Evolutionary conservation across 73 alveolate genomes (phyloP), one percentile per base, ranked within the genome.

Genomic region (Diophrys appendiculata): DNA sequence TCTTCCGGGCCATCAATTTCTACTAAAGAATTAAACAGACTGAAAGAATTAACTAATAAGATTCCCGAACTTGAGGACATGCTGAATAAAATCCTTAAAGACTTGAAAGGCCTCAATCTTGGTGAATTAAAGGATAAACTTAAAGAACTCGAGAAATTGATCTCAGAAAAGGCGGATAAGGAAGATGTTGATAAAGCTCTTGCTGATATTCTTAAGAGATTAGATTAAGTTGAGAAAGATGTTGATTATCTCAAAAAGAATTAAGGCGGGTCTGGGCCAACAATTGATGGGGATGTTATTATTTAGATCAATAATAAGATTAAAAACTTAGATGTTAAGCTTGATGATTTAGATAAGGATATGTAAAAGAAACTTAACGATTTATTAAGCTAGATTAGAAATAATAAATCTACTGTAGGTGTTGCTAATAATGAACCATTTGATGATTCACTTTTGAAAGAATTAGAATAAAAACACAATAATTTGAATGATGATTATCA

Each of bases 401-500:
- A 43, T 18, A 43, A 43, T 18, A 43, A 43, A 43, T 18, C 60
- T 18, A 43, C 60, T 43, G 60, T 43, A 11, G 60, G 60, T 43
- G 60, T 43, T 43, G 60, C 60, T 43, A 5, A 43, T 11, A 5
- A 5, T 43, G 71, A 26, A 25, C 73, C 73, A 2, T 55, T 43
- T 27, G 89, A 80, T n/a, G 65, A 25, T 13, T 43, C 78, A 0
- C 1, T 28, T 1, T 5, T 88, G 18, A 76, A 76, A 56, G 96
- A 85, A 77, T 77, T 95, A 25, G 93, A 89, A 54, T 88, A 79
- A 29, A 88, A 90, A 52, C 80, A 89, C 52, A 54, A 80, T 34
- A 82, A 73, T 55, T 54, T 88, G 29, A 82, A 81, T 54, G 89
- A 78, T 74, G 94, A 95, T 60, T 52, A 87, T 29, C 96, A 92